Evolutionary conservation across 1,139 yeast genomes (phyloP).

Genomic region (Sugiyamaella novakii): DNA sequence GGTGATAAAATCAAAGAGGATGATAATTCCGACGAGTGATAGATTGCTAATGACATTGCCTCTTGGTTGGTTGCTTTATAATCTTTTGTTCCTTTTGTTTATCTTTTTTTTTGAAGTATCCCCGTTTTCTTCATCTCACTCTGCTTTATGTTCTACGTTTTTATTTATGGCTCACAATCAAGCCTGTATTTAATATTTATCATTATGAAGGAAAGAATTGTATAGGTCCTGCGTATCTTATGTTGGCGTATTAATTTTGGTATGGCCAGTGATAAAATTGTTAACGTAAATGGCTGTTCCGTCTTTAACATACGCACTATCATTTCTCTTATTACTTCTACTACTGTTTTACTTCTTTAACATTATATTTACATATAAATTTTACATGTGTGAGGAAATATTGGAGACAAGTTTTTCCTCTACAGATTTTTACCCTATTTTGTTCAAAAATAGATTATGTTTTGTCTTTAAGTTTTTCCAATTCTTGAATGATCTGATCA

Average conservation of each 20-base stretch:
- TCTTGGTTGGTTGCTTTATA: neutral
- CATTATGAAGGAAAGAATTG: slow-evolving; percentile 3
- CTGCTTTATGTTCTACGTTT: neutral
- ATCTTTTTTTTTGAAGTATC: neutral
- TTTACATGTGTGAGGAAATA: neutral
- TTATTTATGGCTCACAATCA: neutral
- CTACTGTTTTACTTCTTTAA: slow-evolving; percentile 14
- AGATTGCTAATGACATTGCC: too few relatives aligned
- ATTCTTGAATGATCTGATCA: slow-evolving; percentile 49
- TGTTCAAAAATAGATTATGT: neutral
- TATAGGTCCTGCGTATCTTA: too few relatives aligned
- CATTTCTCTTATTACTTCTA: slow-evolving; percentile 6
- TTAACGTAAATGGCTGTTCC: too few relatives aligned
- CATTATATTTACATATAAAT: neutral
- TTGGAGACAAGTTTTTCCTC: neutral
- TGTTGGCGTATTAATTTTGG: too few relatives aligned
- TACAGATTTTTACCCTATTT: neutral
- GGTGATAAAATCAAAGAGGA: slow-evolving; percentile 19
- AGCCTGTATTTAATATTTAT: slow-evolving; percentile 19
- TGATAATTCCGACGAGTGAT: neutral
- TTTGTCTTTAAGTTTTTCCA: slow-evolving; percentile 23
- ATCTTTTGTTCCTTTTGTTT: neutral
- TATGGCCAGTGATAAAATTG: too few relatives aligned
- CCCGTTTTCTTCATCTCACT: neutral
- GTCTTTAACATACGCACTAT: too few relatives aligned